phyloP scores from a whole-genome alignment of 306 rosid genomes.

The Citrullus amarus region DNA sequence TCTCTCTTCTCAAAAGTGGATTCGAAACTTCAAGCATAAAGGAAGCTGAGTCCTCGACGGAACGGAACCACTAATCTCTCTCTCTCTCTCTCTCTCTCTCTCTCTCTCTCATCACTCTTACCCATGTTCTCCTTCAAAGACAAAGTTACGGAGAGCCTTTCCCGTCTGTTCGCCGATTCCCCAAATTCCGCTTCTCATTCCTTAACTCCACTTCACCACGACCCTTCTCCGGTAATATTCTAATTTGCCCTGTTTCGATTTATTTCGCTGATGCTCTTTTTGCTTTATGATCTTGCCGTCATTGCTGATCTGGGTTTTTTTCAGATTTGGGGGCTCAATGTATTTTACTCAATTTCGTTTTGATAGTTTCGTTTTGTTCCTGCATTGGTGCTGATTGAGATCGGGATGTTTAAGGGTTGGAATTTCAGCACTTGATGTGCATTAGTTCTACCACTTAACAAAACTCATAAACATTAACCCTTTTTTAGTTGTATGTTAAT shows the following conservation, averaged over 20 bases:
- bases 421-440: background rate
- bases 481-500: background rate
- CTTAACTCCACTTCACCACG: slow-evolving; percentile 5
- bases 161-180: slow-evolving; percentile 52
- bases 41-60: background rate
- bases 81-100: background rate
- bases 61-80: background rate
- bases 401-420: background rate
- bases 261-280: background rate
- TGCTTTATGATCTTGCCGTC: slow-evolving; percentile 23
- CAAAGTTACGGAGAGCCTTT: slow-evolving; percentile 48
- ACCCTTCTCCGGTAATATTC: slow-evolving; percentile 23
- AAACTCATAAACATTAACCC: background rate
- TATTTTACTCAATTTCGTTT: background rate
- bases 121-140: slow-evolving; percentile 45
- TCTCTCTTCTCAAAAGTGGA: background rate
- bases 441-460: background rate
- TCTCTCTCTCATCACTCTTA: background rate
- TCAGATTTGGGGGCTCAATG: background rate
- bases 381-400: background rate
- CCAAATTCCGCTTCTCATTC: slow-evolving; percentile 36
- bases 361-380: background rate
- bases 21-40: background rate
- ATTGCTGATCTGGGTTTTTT: slow-evolving; percentile 4
- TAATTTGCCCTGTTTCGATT: background rate